These are phyloP conservation scores for Amesomyces nigricolor DNA, from an alignment of 2,329 filamentous ascomycete genomes.

Conservation along the genomic window DNA sequence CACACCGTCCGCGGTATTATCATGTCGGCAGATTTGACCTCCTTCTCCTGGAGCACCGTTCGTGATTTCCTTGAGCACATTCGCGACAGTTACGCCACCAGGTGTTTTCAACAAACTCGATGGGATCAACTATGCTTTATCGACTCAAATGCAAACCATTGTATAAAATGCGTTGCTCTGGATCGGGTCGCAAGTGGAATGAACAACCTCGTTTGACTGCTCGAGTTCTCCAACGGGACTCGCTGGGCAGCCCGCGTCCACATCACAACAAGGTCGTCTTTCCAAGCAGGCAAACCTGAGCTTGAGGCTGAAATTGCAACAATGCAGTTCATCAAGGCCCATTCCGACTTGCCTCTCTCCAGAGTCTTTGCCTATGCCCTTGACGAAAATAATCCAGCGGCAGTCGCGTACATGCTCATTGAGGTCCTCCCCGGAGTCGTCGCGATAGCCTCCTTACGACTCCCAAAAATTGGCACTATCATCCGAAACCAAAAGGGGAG, in stretches of 20 bases:
- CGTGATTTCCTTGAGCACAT: not conserved
- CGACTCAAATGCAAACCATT: not conserved
- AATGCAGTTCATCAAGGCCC: slow-evolving; percentile 2
- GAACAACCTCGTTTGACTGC: slow-evolving; percentile 1
- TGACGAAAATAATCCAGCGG: slow-evolving; percentile 2
- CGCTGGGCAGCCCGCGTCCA: slow-evolving; percentile 1
- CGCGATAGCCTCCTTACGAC: slow-evolving; percentile 19
- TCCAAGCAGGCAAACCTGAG: not conserved
- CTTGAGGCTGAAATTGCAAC: not conserved
- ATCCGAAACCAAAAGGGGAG: slow-evolving; percentile 8
- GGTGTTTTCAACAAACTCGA: not conserved
- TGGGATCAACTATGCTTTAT: slow-evolving; percentile 1
- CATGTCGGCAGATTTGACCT: not conserved
- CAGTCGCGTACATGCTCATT: slow-evolving; percentile 2
- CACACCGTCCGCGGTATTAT: not conserved
- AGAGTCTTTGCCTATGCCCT: not conserved
- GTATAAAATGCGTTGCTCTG: not conserved
- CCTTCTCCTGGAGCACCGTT: not conserved
- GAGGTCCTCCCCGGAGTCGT: slow-evolving; percentile 2
- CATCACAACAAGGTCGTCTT: not conserved
- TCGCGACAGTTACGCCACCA: not conserved
- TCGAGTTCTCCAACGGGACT: slow-evolving; percentile 3
- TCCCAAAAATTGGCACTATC: slow-evolving; percentile 24
- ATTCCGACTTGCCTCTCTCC: not conserved
- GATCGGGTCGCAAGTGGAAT: slow-evolving; percentile 1